phyloP scores from a whole-genome alignment of 192 early-diverging fungal genomes.

The Backusella circina region DNA sequence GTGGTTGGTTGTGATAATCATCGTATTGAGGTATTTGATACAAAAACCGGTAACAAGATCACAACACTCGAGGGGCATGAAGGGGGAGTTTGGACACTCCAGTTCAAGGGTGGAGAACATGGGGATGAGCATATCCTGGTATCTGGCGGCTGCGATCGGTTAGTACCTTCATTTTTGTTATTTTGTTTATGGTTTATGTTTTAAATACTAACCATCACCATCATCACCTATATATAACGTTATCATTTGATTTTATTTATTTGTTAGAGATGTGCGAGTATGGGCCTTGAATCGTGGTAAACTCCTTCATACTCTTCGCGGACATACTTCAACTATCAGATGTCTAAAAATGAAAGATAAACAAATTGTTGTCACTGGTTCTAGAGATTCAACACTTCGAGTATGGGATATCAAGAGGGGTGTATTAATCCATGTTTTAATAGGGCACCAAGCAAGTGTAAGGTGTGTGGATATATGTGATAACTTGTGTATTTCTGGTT shows the following conservation, averaged over 20 bases:
- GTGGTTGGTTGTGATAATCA: slow-evolving; percentile 93
- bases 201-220: neutral
- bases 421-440: slow-evolving; percentile 66
- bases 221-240: neutral
- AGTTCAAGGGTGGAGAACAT: slow-evolving; percentile 42
- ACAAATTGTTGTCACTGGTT: slow-evolving; percentile 82
- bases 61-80: slow-evolving; percentile 80
- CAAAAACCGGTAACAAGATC: slow-evolving; percentile 64
- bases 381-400: slow-evolving; percentile 85
- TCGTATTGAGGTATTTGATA: slow-evolving; percentile 90
- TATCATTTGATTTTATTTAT: neutral
- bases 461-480: slow-evolving; percentile 86
- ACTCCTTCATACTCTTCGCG: slow-evolving; percentile 87
- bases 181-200: neutral
- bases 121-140: slow-evolving; percentile 64
- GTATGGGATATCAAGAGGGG: slow-evolving; percentile 81
- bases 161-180: slow-evolving; percentile 23
- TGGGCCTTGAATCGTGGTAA: slow-evolving; percentile 88
- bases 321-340: slow-evolving; percentile 93
- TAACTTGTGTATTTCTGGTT: slow-evolving; percentile 82
- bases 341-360: slow-evolving; percentile 80
- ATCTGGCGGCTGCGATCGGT: slow-evolving; percentile 92
- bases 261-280: slow-evolving; percentile 71
- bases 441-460: slow-evolving; percentile 86
- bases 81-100: slow-evolving; percentile 96